These are phyloP conservation scores for Osmanthus fragrans DNA, from an alignment of 257 asterid species.

Conservation along the genomic window DNA sequence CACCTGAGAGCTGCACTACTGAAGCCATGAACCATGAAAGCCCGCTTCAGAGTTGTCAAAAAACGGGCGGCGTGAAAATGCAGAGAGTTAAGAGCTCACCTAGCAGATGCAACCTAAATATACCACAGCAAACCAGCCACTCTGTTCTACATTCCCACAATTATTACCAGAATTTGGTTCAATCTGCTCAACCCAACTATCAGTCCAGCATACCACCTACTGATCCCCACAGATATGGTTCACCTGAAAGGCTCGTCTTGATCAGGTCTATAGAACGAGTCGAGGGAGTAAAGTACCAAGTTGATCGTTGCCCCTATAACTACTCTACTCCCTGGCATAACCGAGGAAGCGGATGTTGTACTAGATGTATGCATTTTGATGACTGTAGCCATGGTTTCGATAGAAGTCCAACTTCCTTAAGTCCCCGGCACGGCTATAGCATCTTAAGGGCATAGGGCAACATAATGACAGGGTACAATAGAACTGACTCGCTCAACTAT, in stretches of 20 bases:
- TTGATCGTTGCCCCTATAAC: constrained; percentile 33
- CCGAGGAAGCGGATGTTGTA: constrained; percentile 42
- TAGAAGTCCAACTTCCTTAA: constrained; percentile 36
- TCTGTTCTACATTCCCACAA: constrained; percentile 36
- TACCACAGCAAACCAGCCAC: constrained; percentile 35
- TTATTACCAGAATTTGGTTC: constrained; percentile 25
- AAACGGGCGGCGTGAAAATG: constrained; percentile 21
- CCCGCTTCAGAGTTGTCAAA: constrained; percentile 20
- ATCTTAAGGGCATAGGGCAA: constrained; percentile 29
- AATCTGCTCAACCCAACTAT: constrained; percentile 20
- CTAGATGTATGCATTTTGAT: constrained; percentile 36
- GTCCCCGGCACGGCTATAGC: constrained; percentile 33
- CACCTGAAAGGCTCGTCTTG: constrained; percentile 43
- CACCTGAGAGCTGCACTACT: constrained; percentile 52
- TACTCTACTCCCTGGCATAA: constrained; percentile 33
- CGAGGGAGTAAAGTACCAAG: constrained; percentile 47
- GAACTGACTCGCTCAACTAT: neutral
- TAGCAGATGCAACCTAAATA: constrained; percentile 47
- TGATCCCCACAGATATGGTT: constrained; percentile 33
- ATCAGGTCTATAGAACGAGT: constrained; percentile 48
- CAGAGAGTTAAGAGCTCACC: constrained; percentile 67
- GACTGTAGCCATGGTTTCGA: constrained; percentile 33
- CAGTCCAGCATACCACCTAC: constrained; percentile 40
- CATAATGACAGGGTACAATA: constrained; percentile 26
- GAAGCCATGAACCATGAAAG: constrained; percentile 30